phyloP scores from a whole-genome alignment of 2,329 filamentous ascomycete genomes.

The Stagonosporopsis cucurbitacearum region DNA sequence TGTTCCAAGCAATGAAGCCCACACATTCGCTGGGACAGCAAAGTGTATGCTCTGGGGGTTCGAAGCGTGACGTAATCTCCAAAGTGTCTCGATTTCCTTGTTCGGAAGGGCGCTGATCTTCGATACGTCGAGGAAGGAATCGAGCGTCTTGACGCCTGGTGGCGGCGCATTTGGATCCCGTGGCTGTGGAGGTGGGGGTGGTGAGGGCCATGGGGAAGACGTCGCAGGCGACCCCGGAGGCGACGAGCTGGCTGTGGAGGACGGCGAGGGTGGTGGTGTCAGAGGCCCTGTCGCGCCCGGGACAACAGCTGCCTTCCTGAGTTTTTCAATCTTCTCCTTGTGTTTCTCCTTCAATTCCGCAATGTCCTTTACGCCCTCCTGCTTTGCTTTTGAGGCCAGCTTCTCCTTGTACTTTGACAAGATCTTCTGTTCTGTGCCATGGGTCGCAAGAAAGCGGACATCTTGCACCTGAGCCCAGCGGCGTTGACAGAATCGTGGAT shows the following conservation, averaged over 20 bases:
- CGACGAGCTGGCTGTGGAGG: conserved; percentile 13
- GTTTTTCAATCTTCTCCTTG: conserved; percentile 77
- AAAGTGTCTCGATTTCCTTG: conserved; percentile 85
- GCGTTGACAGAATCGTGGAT: conserved; percentile 62
- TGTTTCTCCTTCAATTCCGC: conserved; percentile 82
- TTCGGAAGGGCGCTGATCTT: conserved; percentile 76
- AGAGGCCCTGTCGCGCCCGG: conserved; percentile 57
- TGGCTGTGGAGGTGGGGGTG: conserved; percentile 38
- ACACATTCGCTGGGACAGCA: conserved; percentile 75
- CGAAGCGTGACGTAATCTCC: conserved; percentile 84
- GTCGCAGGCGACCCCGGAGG: conserved; percentile 14
- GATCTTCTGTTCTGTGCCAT: conserved; percentile 70
- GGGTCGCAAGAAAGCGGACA: conserved; percentile 85
- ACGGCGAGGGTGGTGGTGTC: conserved; percentile 27
- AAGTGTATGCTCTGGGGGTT: conserved; percentile 82
- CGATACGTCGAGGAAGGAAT: conserved; percentile 76
- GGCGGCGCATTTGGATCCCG: conserved; percentile 39
- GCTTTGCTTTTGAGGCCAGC: conserved; percentile 79
- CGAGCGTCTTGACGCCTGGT: conserved; percentile 67
- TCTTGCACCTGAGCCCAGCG: conserved; percentile 93
- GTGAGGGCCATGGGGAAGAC: conserved; percentile 34
- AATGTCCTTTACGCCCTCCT: conserved; percentile 73
- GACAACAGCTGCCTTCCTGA: conserved; percentile 71
- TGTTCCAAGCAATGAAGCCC: conserved; percentile 71
- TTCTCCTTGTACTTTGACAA: conserved; percentile 88